phyloP scores from a whole-genome alignment of 139 green algal species.

The Mesotaenium endlicherianum region DNA sequence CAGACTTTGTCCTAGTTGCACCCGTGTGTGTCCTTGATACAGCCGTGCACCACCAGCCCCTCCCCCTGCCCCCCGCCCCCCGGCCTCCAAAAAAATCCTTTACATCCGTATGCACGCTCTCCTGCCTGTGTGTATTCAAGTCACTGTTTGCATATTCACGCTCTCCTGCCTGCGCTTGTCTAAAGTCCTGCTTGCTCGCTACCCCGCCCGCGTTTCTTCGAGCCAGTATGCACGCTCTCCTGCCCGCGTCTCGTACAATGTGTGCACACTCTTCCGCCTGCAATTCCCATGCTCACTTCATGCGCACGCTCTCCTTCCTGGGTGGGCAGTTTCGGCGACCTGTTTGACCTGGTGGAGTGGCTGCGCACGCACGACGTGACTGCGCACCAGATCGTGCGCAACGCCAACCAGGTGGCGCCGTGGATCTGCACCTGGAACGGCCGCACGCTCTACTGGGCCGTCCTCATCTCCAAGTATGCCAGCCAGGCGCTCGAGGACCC shows the following conservation, averaged over 20 bases:
- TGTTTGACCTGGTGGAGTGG: slow-evolving; percentile 23
- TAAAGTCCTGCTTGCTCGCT: too few species aligned
- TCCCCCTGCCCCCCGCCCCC: too few species aligned
- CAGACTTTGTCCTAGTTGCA: too few species aligned
- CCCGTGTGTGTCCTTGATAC: too few species aligned
- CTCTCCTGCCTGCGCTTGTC: too few species aligned
- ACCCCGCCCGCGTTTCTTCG: too few species aligned
- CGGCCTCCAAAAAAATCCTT: too few species aligned
- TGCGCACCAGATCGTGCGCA: neutral
- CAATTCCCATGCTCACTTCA: neutral
- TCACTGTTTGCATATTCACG: too few species aligned
- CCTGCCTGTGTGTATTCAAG: too few species aligned
- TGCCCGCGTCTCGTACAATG: too few species aligned
- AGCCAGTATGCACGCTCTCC: neutral
- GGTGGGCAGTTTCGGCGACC: slow-evolving; percentile 3
- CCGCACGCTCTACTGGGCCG: slow-evolving; percentile 28
- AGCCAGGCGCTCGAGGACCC: slow-evolving; percentile 5
- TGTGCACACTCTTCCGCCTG: neutral
- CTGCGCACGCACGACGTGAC: neutral
- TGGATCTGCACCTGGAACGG: slow-evolving; percentile 7
- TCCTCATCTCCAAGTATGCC: slow-evolving; percentile 1
- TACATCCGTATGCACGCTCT: too few species aligned
- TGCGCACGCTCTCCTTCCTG: neutral
- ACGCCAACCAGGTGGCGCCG: neutral
- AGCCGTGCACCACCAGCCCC: too few species aligned